Percentiles rank a stretch among this genome's conserved stretches.
Conservation (phyloP, 331 rosid genomes). For the Erythrophleum ivorense region DNA sequence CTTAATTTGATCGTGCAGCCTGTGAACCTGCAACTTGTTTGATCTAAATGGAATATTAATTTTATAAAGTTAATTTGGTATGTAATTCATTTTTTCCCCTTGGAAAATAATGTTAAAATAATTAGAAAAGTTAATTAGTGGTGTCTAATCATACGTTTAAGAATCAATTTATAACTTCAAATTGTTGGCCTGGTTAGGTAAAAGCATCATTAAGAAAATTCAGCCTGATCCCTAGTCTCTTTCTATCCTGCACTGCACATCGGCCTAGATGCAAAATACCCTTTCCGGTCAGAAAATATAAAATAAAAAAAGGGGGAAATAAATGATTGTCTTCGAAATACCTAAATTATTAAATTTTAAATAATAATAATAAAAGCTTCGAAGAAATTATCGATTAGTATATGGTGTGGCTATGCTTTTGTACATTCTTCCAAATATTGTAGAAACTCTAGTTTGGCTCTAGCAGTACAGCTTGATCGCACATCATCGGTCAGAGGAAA, state of each 20-base stretch:
- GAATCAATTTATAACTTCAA: conserved; percentile 35
- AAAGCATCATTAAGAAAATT: conserved; percentile 29
- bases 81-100: neutral
- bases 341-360: neutral
- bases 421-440: neutral
- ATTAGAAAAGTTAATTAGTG: conserved; percentile 24
- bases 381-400: neutral
- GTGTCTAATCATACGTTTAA: conserved; percentile 34
- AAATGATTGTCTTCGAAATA: neutral
- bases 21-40: conserved; percentile 12
- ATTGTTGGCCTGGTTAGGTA: conserved; percentile 34
- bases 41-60: conserved; percentile 8
- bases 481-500: conserved; percentile 8
- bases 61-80: neutral
- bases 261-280: neutral
- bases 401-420: neutral
- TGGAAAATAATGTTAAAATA: neutral
- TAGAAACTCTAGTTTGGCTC: neutral
- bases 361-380: conserved; percentile 22
- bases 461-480: conserved; percentile 31
- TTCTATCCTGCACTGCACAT: conserved; percentile 1
- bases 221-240: conserved; percentile 17
- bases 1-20: neutral
- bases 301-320: neutral
- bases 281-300: neutral